These are phyloP conservation scores for Pseudogymnoascus sp. DNA, from an alignment of 2,329 filamentous ascomycete species.

Conservation along the genomic window DNA sequence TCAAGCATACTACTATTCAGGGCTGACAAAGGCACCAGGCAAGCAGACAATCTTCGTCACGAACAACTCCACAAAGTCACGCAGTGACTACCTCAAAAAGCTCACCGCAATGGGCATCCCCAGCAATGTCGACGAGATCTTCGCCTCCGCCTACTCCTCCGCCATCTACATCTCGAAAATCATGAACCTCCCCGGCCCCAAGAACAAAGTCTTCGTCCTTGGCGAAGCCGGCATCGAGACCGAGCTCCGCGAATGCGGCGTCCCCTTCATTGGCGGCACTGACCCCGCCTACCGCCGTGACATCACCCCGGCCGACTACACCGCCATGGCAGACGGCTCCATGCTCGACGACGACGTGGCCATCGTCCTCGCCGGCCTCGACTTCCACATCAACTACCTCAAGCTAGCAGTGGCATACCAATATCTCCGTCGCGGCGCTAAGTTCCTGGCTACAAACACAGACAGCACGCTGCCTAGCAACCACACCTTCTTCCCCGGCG, in stretches of 20 bases:
- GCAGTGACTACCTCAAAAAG: slow-evolving; percentile 87
- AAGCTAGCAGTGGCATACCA: slow-evolving; percentile 81
- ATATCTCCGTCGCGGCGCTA: slow-evolving; percentile 74
- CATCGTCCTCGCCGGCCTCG: slow-evolving; percentile 80
- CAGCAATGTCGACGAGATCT: slow-evolving; percentile 79
- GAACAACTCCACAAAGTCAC: slow-evolving; percentile 97
- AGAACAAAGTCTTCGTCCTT: slow-evolving; percentile 90
- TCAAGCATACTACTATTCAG: not conserved
- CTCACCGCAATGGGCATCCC: slow-evolving; percentile 76
- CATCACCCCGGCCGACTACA: slow-evolving; percentile 74
- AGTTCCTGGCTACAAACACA: slow-evolving; percentile 88
- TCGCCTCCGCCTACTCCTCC: slow-evolving; percentile 90
- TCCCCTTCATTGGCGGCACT: slow-evolving; percentile 80
- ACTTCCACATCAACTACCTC: slow-evolving; percentile 93
- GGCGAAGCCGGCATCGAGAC: slow-evolving; percentile 88
- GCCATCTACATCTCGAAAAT: slow-evolving; percentile 95
- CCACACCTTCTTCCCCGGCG: slow-evolving; percentile 82
- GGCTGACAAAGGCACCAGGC: slow-evolving; percentile 44
- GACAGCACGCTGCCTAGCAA: slow-evolving; percentile 84
- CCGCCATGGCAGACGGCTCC: slow-evolving; percentile 66
- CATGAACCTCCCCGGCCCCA: slow-evolving; percentile 67
- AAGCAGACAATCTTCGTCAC: slow-evolving; percentile 95
- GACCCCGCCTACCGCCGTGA: slow-evolving; percentile 72
- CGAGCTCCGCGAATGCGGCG: slow-evolving; percentile 72
- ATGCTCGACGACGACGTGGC: slow-evolving; percentile 82